Percentiles rank a stretch among this genome's conserved stretches.
These are phyloP conservation scores for Cunninghamia lanceolata DNA, from an alignment of 75 land plant genomes.

Conservation along the genomic window DNA sequence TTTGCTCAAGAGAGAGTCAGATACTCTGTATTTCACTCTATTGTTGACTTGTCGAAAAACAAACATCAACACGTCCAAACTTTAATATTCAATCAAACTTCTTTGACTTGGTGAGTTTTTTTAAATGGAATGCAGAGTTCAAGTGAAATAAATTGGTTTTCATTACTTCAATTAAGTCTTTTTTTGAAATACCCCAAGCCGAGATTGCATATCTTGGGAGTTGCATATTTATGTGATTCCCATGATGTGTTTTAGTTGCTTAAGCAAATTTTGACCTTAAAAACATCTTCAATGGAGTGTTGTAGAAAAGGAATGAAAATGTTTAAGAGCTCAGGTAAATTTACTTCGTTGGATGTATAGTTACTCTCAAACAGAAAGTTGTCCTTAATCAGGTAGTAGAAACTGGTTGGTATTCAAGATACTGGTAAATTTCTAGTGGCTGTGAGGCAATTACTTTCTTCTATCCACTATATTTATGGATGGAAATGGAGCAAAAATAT, in stretches of 20 bases:
- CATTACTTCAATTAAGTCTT: neutral
- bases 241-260: neutral
- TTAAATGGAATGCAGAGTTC: neutral
- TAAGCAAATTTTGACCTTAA: neutral
- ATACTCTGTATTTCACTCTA: too few relatives aligned
- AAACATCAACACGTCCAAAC: neutral
- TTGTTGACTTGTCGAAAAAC: too few relatives aligned
- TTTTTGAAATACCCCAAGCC: neutral
- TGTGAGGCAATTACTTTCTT: too few relatives aligned
- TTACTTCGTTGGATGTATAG: too few relatives aligned
- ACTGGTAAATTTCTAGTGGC: neutral
- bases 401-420: neutral
- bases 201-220: neutral
- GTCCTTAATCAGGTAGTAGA: neutral
- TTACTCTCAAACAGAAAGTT: neutral
- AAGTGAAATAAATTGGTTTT: neutral
- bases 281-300: neutral
- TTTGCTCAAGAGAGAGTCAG: too few relatives aligned
- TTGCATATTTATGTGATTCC: neutral
- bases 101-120: neutral
- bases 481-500: neutral
- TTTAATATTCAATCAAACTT: neutral
- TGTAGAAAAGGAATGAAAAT: too few relatives aligned
- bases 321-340: too few relatives aligned
- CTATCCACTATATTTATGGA: too few relatives aligned